Evolutionary conservation across 108 stramenopile species (phyloP), one percentile per base, ranked within the genome.

Genomic region (Skeletonema potamos): DNA sequence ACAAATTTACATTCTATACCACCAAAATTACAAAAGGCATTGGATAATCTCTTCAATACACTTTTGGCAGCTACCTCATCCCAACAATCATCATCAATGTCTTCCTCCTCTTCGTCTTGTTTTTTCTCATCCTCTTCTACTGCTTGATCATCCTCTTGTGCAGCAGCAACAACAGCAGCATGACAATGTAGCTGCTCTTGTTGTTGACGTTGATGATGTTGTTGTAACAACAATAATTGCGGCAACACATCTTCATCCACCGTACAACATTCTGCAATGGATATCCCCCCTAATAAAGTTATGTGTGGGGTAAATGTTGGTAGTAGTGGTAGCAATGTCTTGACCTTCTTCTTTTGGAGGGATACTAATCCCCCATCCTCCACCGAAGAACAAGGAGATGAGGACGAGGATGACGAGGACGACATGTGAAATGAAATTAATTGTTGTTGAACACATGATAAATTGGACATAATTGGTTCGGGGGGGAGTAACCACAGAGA

Each of bases 291-390:
- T 15, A 77, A 39, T 56, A 77, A 44, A 34, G 76, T 77, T 27
- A 77, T 55, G 27, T 77, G 76, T 12, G 76, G 76, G 12, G 48
- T 30, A 43, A 77, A 77, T 20, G 39, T 55, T 20, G 76, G 76
- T 1, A 70, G 29, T 17, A 7, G 2, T 34, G 7, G 34, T 4
- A 34, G 34, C 7, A 7, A 7, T 34, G 4, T 7, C 34, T 34
- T 34, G 6, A 6, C 7, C 22, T 46, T 18, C 4, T 18, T 46
- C 2, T 51, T 24, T n/a, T n/a, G n/a, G n/a, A n/a, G n/a, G n/a
- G n/a, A n/a, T n/a, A n/a, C n/a, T n/a, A n/a, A n/a, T n/a, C n/a
- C n/a, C n/a, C n/a, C n/a, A n/a, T n/a, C n/a, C n/a, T n/a, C n/a
- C n/a, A n/a, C n/a, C n/a, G n/a, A n/a, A n/a, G n/a, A n/a, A n/a